A percentile compares a stretch with the other conserved stretches of the same genome.
Evolutionary conservation across 1,284 basidiomycete species (phyloP).

Genomic region (Cutaneotrichosporon sp.): DNA sequence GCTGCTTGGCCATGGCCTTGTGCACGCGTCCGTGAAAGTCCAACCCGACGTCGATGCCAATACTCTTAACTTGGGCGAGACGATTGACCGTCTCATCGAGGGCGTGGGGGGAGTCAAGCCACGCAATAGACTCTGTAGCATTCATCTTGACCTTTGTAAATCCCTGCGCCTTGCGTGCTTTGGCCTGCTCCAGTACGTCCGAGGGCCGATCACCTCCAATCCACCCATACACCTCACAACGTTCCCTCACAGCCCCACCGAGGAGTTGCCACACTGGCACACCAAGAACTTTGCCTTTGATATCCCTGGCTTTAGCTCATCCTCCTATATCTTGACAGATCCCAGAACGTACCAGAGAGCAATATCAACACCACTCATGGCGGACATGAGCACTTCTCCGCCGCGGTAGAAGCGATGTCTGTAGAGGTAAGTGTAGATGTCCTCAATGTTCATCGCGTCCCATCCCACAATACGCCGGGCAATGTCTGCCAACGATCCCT

Average conservation of each 20-base stretch:
- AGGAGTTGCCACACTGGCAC: slow-evolving; percentile 73
- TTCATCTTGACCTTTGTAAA: slow-evolving; percentile 76
- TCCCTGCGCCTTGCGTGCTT: slow-evolving; percentile 64
- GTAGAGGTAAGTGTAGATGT: slow-evolving; percentile 60
- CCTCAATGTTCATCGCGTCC: slow-evolving; percentile 69
- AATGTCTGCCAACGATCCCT: slow-evolving; percentile 67
- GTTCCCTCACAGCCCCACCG: slow-evolving; percentile 64
- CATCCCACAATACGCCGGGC: slow-evolving; percentile 56
- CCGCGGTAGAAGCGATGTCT: slow-evolving; percentile 70
- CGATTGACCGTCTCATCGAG: slow-evolving; percentile 64
- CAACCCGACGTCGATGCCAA: slow-evolving; percentile 65
- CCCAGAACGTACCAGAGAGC: slow-evolving; percentile 54
- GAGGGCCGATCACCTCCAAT: slow-evolving; percentile 63
- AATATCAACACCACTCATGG: slow-evolving; percentile 58
- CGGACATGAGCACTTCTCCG: slow-evolving; percentile 67
- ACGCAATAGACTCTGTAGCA: slow-evolving; percentile 50
- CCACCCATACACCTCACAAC: slow-evolving; percentile 53
- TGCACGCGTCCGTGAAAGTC: slow-evolving; percentile 61
- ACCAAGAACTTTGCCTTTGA: slow-evolving; percentile 73
- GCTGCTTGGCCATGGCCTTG: slow-evolving; percentile 74
- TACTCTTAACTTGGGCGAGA: slow-evolving; percentile 63
- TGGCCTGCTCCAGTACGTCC: slow-evolving; percentile 64
- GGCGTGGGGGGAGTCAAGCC: slow-evolving; percentile 57
- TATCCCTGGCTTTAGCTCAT: slow-evolving; percentile 58
- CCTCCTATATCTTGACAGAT: slow-evolving; percentile 34